These are phyloP conservation scores for Lathyrus tuberosus DNA, from an alignment of 306 rosid species.

Conservation along the genomic window DNA sequence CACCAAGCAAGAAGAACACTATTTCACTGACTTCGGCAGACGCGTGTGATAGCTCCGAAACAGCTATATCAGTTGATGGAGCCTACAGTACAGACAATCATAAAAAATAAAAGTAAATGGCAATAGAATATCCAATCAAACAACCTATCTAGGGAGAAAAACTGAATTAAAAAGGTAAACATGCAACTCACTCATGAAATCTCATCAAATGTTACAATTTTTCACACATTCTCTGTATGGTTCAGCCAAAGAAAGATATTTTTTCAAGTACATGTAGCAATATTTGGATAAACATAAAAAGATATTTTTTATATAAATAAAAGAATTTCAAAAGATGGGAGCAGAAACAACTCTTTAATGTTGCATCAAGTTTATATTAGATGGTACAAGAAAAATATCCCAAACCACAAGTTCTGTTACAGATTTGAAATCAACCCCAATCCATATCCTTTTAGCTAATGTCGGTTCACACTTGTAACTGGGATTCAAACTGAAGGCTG, in stretches of 20 bases:
- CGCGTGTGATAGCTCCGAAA: slow-evolving; percentile 81
- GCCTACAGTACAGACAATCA: slow-evolving; percentile 62
- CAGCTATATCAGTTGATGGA: slow-evolving; percentile 90
- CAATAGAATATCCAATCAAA: slow-evolving; percentile 25
- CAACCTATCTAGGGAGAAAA: neutral
- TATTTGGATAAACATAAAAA: neutral
- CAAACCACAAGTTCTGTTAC: neutral
- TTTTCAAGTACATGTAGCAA: neutral
- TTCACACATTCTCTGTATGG: slow-evolving; percentile 4
- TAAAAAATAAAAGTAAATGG: slow-evolving; percentile 10
- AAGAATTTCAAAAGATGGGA: neutral
- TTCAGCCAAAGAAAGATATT: slow-evolving; percentile 15
- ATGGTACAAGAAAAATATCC: neutral
- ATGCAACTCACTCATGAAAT: slow-evolving; percentile 8
- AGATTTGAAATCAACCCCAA: neutral
- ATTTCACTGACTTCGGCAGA: slow-evolving; percentile 95
- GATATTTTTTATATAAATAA: neutral
- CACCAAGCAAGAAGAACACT: slow-evolving; percentile 95
- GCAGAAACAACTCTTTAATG: neutral
- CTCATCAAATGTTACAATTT: slow-evolving; percentile 15
- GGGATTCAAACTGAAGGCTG: neutral
- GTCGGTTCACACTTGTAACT: neutral
- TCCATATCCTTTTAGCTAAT: neutral
- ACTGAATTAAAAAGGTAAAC: slow-evolving; percentile 17
- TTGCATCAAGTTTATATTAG: neutral